Conservation (phyloP, 2,329 filamentous ascomycete species). For the Colletotrichum liriopes region DNA sequence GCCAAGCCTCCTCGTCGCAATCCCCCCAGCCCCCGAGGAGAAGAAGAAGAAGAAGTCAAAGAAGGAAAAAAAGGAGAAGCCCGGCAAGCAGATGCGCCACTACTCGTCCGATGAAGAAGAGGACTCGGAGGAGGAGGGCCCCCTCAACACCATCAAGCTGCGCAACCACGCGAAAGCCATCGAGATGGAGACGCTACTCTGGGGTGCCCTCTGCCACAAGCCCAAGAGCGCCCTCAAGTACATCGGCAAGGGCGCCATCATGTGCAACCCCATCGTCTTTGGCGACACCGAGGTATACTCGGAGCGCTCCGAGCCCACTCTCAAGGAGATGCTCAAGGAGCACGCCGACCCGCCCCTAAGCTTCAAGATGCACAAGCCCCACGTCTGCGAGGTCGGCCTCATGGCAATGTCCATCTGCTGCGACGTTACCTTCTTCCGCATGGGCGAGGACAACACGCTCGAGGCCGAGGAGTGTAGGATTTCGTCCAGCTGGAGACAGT, state of each 20-base stretch:
- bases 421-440: conserved; percentile 50
- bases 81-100: conserved; percentile 24
- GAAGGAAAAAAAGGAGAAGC: conserved; percentile 27
- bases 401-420: conserved; percentile 56
- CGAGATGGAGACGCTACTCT: conserved; percentile 57
- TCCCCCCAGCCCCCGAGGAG: conserved; percentile 26
- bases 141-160: conserved; percentile 53
- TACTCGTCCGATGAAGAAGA: conserved; percentile 34
- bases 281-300: conserved; percentile 46
- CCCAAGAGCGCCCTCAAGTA: conserved; percentile 54
- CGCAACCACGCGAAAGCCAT: conserved; percentile 56
- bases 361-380: conserved; percentile 52
- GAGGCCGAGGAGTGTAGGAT: conserved; percentile 51
- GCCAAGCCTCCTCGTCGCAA: conserved; percentile 33
- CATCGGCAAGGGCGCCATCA: conserved; percentile 56
- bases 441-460: conserved; percentile 45
- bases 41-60: conserved; percentile 34
- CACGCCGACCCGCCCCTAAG: conserved; percentile 48
- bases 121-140: conserved; percentile 38
- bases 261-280: conserved; percentile 54
- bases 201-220: conserved; percentile 56
- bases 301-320: conserved; percentile 48
- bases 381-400: conserved; percentile 56
- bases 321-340: conserved; percentile 50
- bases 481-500: conserved; percentile 54